Conservation (phyloP, 1,284 basidiomycete genomes). For the Pseudozyma pruni region DNA sequence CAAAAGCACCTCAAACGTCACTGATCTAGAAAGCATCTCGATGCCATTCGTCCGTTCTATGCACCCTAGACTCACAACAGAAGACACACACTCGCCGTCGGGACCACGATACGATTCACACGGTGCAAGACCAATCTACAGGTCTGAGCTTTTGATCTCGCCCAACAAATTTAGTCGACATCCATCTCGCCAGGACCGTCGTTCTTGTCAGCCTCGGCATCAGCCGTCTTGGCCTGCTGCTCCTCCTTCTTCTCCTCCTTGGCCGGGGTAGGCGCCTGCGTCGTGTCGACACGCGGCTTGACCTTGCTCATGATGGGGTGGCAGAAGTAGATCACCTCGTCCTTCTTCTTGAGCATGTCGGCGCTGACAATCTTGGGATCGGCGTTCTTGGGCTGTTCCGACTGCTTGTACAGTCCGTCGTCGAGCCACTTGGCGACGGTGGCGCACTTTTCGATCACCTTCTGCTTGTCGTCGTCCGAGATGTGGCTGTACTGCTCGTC, state of each 20-base stretch:
- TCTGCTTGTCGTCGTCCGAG: conserved; percentile 66
- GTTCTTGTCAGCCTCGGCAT: conserved; percentile 26
- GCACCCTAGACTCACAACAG: too few species aligned
- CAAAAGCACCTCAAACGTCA: too few species aligned
- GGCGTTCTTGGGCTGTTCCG: conserved; percentile 66
- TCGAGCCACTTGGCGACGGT: conserved; percentile 65
- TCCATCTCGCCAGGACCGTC: conserved; percentile 63
- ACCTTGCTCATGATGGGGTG: conserved; percentile 63
- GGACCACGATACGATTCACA: background rate
- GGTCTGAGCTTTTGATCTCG: background rate
- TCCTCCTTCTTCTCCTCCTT: conserved; percentile 43
- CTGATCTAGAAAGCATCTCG: too few species aligned
- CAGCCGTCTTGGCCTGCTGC: background rate
- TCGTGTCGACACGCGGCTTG: conserved; percentile 55
- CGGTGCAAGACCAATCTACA: background rate
- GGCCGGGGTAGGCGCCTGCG: conserved; percentile 48
- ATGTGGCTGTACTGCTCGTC: conserved; percentile 66
- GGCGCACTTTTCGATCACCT: conserved; percentile 66
- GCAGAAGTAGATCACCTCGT: conserved; percentile 63
- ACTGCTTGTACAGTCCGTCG: conserved; percentile 65
- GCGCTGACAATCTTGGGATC: conserved; percentile 64
- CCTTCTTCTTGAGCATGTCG: conserved; percentile 65
- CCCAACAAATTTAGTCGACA: conserved; percentile 50
- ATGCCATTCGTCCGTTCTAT: too few species aligned
- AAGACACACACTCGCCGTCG: too few species aligned